Percentiles rank a stretch among this genome's conserved stretches.
phyloP scores from a whole-genome alignment of 2,329 filamentous ascomycete species.

The Colletotrichum melonis region DNA sequence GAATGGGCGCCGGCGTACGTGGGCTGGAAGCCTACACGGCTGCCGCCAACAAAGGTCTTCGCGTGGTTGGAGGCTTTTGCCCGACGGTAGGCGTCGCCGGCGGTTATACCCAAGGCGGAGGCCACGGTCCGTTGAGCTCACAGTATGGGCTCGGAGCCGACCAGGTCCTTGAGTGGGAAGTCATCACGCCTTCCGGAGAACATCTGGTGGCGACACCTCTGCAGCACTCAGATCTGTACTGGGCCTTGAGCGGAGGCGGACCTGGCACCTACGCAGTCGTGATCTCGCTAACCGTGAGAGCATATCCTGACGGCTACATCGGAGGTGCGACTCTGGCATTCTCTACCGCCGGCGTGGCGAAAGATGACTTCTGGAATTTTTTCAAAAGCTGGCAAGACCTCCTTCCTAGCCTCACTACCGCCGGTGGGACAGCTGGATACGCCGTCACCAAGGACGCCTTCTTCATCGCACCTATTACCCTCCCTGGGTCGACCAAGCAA shows the following conservation, averaged over 20 bases:
- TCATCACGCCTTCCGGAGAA: conserved; percentile 57
- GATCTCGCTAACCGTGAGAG: conserved; percentile 32
- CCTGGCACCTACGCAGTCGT: conserved; percentile 64
- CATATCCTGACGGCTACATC: background rate
- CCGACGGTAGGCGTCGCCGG: conserved; percentile 63
- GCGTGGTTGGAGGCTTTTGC: conserved; percentile 59
- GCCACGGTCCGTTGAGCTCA: conserved; percentile 58
- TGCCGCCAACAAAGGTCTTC: conserved; percentile 51
- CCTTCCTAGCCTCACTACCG: too few species aligned
- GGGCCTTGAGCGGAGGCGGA: conserved; percentile 64
- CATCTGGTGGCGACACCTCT: conserved; percentile 53
- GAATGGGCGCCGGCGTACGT: conserved; percentile 63
- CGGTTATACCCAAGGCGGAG: conserved; percentile 66
- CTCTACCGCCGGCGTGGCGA: too few species aligned
- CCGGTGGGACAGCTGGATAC: too few species aligned
- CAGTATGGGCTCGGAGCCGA: conserved; percentile 63
- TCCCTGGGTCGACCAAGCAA: too few species aligned
- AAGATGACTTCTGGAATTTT: too few species aligned
- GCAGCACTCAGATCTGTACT: conserved; percentile 63
- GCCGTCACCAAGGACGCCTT: too few species aligned
- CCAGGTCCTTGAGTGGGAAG: conserved; percentile 59
- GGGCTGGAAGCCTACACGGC: conserved; percentile 55
- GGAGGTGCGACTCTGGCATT: background rate
- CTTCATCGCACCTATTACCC: too few species aligned
- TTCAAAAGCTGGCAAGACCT: too few species aligned